phyloP scores from a whole-genome alignment of 2,329 filamentous ascomycete species.

The Alternaria sp. region DNA sequence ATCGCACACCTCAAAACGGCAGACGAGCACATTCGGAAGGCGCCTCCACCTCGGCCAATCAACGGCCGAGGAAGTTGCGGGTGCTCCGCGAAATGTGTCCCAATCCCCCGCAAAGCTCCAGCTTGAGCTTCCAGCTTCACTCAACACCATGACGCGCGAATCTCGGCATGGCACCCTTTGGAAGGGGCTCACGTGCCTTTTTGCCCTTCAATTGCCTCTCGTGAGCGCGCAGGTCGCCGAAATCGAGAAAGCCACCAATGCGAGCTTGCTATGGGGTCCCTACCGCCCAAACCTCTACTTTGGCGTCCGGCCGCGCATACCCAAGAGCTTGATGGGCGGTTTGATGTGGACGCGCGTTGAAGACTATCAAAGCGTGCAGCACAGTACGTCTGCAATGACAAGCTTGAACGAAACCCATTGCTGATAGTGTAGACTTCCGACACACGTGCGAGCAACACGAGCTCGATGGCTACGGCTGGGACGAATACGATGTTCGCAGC shows the following conservation, averaged over 20 bases:
- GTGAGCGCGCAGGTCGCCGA: constrained; percentile 43
- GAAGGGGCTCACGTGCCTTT: constrained; percentile 28
- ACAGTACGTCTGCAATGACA: constrained; percentile 64
- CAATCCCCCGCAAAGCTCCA: constrained; percentile 21
- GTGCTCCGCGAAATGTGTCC: constrained; percentile 30
- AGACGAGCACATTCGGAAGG: too few species aligned
- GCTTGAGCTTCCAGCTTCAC: constrained; percentile 21
- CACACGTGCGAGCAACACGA: constrained; percentile 97
- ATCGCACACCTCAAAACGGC: too few species aligned
- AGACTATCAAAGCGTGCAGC: constrained; percentile 74
- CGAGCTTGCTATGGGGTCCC: constrained; percentile 92
- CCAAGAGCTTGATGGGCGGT: constrained; percentile 80
- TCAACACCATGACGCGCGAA: constrained; percentile 34
- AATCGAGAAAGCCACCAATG: constrained; percentile 65
- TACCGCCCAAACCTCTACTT: constrained; percentile 96
- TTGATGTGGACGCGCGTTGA: constrained; percentile 91
- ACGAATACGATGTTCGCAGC: constrained; percentile 88
- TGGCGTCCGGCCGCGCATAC: constrained; percentile 81
- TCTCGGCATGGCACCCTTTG: constrained; percentile 27
- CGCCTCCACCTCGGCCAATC: constrained; percentile 20
- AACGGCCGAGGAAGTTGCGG: constrained; percentile 21
- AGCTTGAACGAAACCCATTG: constrained; percentile 2
- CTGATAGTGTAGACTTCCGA: constrained; percentile 70
- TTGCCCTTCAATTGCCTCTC: constrained; percentile 33
- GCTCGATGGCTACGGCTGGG: constrained; percentile 97